Conservation (phyloP, 805 yeast species). For the Brettanomyces custersianus region DNA sequence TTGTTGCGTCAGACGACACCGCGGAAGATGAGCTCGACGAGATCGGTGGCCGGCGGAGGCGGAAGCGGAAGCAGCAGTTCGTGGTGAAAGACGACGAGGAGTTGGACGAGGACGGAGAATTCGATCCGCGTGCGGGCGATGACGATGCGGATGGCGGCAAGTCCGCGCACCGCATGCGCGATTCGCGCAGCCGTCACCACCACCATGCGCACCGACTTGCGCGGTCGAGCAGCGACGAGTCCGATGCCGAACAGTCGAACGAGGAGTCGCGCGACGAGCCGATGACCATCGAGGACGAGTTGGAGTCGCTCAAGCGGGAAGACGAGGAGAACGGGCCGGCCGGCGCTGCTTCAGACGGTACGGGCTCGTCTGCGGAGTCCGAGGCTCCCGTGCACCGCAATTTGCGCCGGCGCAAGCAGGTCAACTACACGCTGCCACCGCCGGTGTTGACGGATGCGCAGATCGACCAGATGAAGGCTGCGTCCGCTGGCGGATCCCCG, state of each 20-base stretch:
- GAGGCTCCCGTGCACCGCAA: slow-evolving; percentile 36
- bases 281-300: slow-evolving; percentile 50
- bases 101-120: slow-evolving; percentile 7
- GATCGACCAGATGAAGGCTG: slow-evolving; percentile 12
- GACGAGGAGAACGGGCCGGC: slow-evolving; percentile 27
- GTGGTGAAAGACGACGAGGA: slow-evolving; percentile 14
- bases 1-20: slow-evolving; percentile 7
- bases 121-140: slow-evolving; percentile 6
- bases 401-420: slow-evolving; percentile 58
- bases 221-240: slow-evolving; percentile 3
- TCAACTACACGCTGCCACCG: slow-evolving; percentile 79
- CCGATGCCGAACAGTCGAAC: background rate
- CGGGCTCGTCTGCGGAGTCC: background rate
- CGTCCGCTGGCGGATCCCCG: slow-evolving; percentile 2
- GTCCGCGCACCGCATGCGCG: background rate
- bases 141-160: background rate
- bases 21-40: slow-evolving; percentile 3
- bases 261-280: slow-evolving; percentile 13
- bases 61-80: slow-evolving; percentile 7
- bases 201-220: too few species aligned
- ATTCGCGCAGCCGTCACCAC: background rate
- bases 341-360: background rate
- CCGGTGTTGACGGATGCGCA: slow-evolving; percentile 47
- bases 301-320: slow-evolving; percentile 51
- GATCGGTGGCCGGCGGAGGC: slow-evolving; percentile 2